Percentiles rank a stretch among this genome's conserved stretches.
phyloP scores from a whole-genome alignment of 2,329 filamentous ascomycete genomes.

The Periconia macrospinosa region DNA sequence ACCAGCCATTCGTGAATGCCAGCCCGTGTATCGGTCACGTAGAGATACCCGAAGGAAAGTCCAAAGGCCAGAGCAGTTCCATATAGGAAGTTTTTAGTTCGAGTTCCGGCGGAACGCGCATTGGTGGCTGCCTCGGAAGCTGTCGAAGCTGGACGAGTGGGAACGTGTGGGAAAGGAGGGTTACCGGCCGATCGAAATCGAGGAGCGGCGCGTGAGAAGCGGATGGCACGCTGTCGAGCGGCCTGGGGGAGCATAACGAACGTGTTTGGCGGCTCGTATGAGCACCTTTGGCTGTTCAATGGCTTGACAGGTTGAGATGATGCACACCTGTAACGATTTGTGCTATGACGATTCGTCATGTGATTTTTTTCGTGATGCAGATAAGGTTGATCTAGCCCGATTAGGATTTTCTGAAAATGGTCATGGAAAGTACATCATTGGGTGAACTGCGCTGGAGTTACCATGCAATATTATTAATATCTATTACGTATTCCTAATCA shows the following conservation, averaged over 20 bases:
- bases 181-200: slow-evolving; percentile 17
- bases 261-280: slow-evolving; percentile 19
- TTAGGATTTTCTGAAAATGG: background rate
- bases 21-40: slow-evolving; percentile 57
- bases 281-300: slow-evolving; percentile 23
- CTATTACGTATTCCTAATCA: too few species aligned
- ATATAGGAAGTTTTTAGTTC: slow-evolving; percentile 54
- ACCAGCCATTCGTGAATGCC: slow-evolving; percentile 56
- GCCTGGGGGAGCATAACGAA: slow-evolving; percentile 27
- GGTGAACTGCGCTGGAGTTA: too few species aligned
- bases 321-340: background rate
- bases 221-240: slow-evolving; percentile 30
- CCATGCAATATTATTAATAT: too few species aligned
- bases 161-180: slow-evolving; percentile 12
- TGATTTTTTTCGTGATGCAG: background rate
- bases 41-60: slow-evolving; percentile 52
- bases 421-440: too few species aligned
- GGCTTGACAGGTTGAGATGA: slow-evolving; percentile 9
- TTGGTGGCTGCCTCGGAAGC: slow-evolving; percentile 32
- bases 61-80: slow-evolving; percentile 58
- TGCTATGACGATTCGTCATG: background rate
- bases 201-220: slow-evolving; percentile 25
- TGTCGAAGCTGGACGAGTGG: slow-evolving; percentile 26
- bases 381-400: background rate
- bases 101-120: slow-evolving; percentile 45